These are phyloP conservation scores for Arachnomyces sp. DNA, from an alignment of 2,329 filamentous ascomycete genomes.

Conservation along the genomic window DNA sequence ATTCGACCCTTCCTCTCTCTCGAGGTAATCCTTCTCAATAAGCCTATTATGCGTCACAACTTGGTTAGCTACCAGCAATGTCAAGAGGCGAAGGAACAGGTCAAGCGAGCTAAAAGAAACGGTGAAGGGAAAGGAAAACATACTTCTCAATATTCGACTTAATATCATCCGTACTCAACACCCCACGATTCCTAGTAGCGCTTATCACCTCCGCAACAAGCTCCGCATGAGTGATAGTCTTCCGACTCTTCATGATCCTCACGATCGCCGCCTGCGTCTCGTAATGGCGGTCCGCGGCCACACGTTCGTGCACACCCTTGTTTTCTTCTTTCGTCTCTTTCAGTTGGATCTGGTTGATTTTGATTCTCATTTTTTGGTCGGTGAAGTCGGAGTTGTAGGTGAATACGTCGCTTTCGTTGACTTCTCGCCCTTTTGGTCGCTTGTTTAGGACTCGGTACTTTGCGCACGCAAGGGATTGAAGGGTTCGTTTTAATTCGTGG, in stretches of 20 bases:
- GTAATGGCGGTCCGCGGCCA: constrained; percentile 82
- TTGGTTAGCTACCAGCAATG: constrained; percentile 19
- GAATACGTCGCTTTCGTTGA: constrained; percentile 72
- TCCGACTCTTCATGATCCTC: constrained; percentile 90
- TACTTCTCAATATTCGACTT: constrained; percentile 96
- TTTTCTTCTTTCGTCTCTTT: constrained; percentile 96
- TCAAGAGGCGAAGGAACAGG: not conserved
- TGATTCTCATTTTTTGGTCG: constrained; percentile 79
- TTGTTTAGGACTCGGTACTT: constrained; percentile 79
- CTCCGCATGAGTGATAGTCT: constrained; percentile 77
- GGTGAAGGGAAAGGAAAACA: constrained; percentile 27
- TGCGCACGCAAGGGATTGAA: constrained; percentile 90
- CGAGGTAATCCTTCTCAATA: constrained; percentile 90
- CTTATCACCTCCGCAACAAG: constrained; percentile 87
- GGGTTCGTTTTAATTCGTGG: constrained; percentile 73
- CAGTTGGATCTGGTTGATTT: constrained; percentile 97
- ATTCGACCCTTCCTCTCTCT: constrained; percentile 55
- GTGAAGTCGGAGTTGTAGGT: constrained; percentile 68
- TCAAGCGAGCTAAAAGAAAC: constrained; percentile 2
- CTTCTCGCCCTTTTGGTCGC: constrained; percentile 73
- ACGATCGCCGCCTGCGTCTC: constrained; percentile 97
- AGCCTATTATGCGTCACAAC: constrained; percentile 45
- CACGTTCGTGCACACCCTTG: constrained; percentile 82
- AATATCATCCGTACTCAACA: constrained; percentile 76
- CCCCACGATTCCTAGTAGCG: constrained; percentile 77